A percentile compares a stretch with the other conserved stretches of the same genome.
These are phyloP conservation scores for Umbelopsis sp. DNA, from an alignment of 371 early-diverging fungal species.

Conservation along the genomic window DNA sequence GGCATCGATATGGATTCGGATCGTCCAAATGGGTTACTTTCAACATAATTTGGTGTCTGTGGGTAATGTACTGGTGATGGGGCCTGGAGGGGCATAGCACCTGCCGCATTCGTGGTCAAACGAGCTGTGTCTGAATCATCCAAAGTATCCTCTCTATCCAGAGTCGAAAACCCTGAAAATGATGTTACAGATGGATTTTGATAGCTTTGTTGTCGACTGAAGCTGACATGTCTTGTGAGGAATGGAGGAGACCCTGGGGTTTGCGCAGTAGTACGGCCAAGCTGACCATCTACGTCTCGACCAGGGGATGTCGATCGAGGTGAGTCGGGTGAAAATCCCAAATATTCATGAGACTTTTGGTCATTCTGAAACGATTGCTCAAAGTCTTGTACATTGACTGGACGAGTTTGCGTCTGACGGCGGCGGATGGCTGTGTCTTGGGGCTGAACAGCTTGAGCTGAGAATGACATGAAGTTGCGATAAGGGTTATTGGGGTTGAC, in stretches of 20 bases:
- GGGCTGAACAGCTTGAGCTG: neutral
- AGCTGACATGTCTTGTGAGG: slow-evolving; percentile 1
- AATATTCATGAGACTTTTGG: neutral
- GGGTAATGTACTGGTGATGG: slow-evolving; percentile 19
- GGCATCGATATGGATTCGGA: slow-evolving; percentile 28
- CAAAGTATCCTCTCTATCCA: slow-evolving; percentile 24
- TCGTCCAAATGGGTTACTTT: slow-evolving; percentile 3
- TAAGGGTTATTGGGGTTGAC: slow-evolving; percentile 11
- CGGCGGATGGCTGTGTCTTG: neutral
- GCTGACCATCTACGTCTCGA: neutral
- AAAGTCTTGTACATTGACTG: slow-evolving; percentile 11
- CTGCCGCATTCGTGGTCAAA: slow-evolving; percentile 39
- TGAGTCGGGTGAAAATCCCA: neutral
- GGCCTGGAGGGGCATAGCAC: slow-evolving; percentile 13
- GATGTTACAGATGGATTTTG: neutral
- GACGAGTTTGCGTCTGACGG: slow-evolving; percentile 6
- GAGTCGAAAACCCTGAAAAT: neutral
- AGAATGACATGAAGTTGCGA: slow-evolving; percentile 13
- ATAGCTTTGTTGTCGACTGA: neutral
- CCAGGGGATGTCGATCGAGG: slow-evolving; percentile 1
- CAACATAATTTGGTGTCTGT: slow-evolving; percentile 17
- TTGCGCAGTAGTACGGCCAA: neutral
- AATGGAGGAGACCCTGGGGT: slow-evolving; percentile 9
- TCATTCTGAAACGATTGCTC: slow-evolving; percentile 5
- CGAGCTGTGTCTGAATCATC: slow-evolving; percentile 47